Evolutionary conservation across 805 yeast species (phyloP), one percentile per base, ranked within the genome.

Genomic region (Lipomyces mesembrius): DNA sequence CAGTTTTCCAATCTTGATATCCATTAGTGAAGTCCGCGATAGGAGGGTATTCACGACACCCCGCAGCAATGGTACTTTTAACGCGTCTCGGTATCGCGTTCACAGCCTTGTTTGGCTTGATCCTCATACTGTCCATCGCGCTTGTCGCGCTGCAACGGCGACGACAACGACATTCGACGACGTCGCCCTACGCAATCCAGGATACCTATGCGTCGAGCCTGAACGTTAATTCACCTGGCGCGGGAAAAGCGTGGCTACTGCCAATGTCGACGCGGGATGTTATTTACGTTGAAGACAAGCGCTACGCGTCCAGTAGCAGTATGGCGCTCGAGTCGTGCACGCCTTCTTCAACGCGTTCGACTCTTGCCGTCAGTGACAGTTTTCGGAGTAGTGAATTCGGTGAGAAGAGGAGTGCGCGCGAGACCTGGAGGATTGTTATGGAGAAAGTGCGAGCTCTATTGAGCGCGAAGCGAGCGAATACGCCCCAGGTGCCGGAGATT

Each of bases 401-500:
- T 17, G 49, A 39, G 8, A 43, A n/a, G 49, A 43, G 22, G 6
- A 2, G 49, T 2, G 49, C 22, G 20, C 6, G 49, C 2, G 22
- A 43, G 20, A 8, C 55, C n/a, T 25, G 34, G 29, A 29, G 6
- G 17, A 11, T 11, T 52, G 55, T 52, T 25, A 25, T 14, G 14
- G 27, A 9, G 34, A 25, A 52, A 29, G 17, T 17, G 34, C 27
- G 55, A 29, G 34, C 34, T 7, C 27, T 52, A 29, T 5, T 52
- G 32, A 14, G 55, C 8, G n/a, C 34, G n/a, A 52, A 52, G n/a
- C 55, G 55, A 7, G n/a, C 34, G n/a, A 6, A 11, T 7, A 25
- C 34, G 55, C 9, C 8, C n/a, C 27, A 14, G 11, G 59, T 67
- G 22, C 70, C 70, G 43, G 68, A 67, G 57, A 67, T 67, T 58